A percentile compares a stretch with the other conserved stretches of the same genome.
Conservation (phyloP, 495 filamentous ascomycete species). For the Talaromyces adpressus region DNA sequence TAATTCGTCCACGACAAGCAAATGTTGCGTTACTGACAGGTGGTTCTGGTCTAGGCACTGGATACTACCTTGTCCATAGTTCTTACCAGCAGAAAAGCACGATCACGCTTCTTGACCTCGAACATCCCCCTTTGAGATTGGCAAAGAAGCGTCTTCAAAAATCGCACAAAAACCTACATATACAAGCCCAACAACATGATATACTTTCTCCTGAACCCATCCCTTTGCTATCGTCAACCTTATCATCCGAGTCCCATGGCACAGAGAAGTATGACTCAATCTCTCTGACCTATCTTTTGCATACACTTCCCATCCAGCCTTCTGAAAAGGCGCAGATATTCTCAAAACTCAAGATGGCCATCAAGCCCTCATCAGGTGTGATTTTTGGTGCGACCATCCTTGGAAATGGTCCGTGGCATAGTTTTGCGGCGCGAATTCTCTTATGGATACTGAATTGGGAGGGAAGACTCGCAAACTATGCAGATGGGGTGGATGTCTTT, state of each 20-base stretch:
- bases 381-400: not conserved
- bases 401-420: not conserved
- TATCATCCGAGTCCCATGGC: not conserved
- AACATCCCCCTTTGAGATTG: not conserved
- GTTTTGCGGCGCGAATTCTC: too few relatives aligned
- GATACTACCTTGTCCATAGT: not conserved
- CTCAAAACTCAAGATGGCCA: not conserved
- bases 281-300: not conserved
- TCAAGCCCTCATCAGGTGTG: not conserved
- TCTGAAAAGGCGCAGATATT: not conserved
- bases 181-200: not conserved
- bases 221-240: not conserved
- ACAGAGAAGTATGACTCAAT: not conserved
- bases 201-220: not conserved
- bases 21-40: not conserved
- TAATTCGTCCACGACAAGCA: not conserved
- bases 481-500: not conserved
- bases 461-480: not conserved
- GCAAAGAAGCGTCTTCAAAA: not conserved
- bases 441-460: not conserved
- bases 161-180: not conserved
- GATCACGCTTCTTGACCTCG: not conserved
- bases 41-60: not conserved
- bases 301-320: not conserved
- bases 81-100: not conserved